A percentile compares a stretch with the other conserved stretches of the same genome.
Conservation (phyloP, 78 protist species). For the Cavenderia fasciculata region DNA sequence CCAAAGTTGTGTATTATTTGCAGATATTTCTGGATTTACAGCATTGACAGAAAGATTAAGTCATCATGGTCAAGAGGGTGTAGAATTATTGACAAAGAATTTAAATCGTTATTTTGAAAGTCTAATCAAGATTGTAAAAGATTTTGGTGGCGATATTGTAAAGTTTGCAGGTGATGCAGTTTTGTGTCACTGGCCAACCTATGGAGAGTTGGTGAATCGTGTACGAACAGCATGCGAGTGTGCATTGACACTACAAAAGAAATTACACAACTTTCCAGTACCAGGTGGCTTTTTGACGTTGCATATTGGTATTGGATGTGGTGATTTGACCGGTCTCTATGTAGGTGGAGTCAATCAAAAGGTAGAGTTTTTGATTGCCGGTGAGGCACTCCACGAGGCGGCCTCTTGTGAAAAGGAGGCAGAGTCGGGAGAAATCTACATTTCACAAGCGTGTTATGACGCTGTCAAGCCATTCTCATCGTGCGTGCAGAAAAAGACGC, state of each 20-base stretch:
- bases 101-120: conserved; percentile 78
- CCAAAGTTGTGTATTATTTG: conserved; percentile 77
- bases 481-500: background rate
- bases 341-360: conserved; percentile 84
- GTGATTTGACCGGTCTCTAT: conserved; percentile 75
- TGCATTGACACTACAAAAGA: conserved; percentile 67
- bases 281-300: conserved; percentile 80
- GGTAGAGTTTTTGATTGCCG: conserved; percentile 84
- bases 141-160: conserved; percentile 86
- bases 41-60: conserved; percentile 76
- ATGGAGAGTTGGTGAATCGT: conserved; percentile 45
- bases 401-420: conserved; percentile 84
- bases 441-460: conserved; percentile 40
- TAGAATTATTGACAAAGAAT: conserved; percentile 75
- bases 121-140: conserved; percentile 73
- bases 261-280: conserved; percentile 77
- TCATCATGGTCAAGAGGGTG: conserved; percentile 77
- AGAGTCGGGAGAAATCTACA: conserved; percentile 83
- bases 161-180: conserved; percentile 92
- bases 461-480: conserved; percentile 20
- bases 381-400: conserved; percentile 77
- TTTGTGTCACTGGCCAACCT: conserved; percentile 83
- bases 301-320: conserved; percentile 89
- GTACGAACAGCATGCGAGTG: conserved; percentile 83
- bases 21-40: conserved; percentile 88